Conservation (phyloP, 1,284 basidiomycete species). For the Laetiporus sulphureus region DNA sequence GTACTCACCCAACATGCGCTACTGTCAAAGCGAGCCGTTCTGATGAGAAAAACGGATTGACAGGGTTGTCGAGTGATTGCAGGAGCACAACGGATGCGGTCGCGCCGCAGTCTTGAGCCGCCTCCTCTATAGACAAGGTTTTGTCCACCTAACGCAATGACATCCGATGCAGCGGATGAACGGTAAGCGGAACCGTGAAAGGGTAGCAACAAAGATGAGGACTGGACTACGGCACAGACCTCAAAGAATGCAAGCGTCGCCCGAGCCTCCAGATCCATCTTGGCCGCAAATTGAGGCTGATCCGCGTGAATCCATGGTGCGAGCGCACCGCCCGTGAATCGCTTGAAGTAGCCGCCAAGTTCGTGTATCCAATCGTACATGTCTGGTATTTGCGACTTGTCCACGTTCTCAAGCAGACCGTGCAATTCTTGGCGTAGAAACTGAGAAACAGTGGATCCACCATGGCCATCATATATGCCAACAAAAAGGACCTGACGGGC, state of each 20-base stretch:
- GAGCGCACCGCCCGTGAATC: constrained; percentile 77
- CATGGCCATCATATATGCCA: constrained; percentile 79
- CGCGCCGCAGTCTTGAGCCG: constrained; percentile 71
- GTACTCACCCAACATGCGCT: constrained; percentile 83
- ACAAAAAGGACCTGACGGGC: constrained; percentile 78
- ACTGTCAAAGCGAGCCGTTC: constrained; percentile 70
- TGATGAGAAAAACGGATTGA: constrained; percentile 74
- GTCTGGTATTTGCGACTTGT: constrained; percentile 64
- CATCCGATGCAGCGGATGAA: background rate
- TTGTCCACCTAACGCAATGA: constrained; percentile 43
- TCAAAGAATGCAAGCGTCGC: constrained; percentile 83
- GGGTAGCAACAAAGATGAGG: no score
- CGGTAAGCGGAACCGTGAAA: no score
- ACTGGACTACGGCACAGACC: constrained; percentile 34
- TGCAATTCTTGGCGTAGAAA: constrained; percentile 75
- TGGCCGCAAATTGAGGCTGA: constrained; percentile 33
- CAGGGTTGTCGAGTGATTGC: constrained; percentile 75
- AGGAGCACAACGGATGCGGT: constrained; percentile 88
- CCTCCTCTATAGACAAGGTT: constrained; percentile 51
- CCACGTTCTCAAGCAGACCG: constrained; percentile 69
- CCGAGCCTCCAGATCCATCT: constrained; percentile 77
- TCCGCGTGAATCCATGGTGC: constrained; percentile 52
- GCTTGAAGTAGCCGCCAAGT: constrained; percentile 82
- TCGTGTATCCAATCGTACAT: constrained; percentile 73
- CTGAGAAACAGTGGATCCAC: constrained; percentile 31